These are phyloP conservation scores for Ilex aquifolium DNA, from an alignment of 257 asterid species.

Conservation along the genomic window DNA sequence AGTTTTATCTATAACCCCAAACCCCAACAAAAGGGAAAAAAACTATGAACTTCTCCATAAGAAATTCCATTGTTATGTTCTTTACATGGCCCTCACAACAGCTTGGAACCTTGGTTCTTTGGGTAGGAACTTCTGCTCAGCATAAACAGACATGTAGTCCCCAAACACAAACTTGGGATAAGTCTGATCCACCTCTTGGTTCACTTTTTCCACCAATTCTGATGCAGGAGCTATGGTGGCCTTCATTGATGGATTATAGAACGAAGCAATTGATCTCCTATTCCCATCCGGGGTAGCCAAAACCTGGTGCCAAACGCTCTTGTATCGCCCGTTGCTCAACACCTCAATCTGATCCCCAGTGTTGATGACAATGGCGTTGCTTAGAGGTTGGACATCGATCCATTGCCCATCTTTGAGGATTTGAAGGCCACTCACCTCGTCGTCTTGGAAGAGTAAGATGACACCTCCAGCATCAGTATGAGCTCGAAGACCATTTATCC, in stretches of 20 bases:
- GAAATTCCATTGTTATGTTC: neutral
- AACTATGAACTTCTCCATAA: neutral
- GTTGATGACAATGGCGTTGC: neutral
- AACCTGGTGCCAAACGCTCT: too few relatives aligned
- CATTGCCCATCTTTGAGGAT: neutral
- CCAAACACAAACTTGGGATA: neutral
- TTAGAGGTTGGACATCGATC: neutral
- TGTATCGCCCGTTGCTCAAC: too few relatives aligned
- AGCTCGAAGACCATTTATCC: neutral
- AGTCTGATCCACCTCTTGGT: neutral
- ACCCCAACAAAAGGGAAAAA: too few relatives aligned
- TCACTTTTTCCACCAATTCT: neutral
- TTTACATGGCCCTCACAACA: neutral
- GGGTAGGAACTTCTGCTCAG: neutral
- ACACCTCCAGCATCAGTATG: neutral
- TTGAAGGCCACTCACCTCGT: neutral
- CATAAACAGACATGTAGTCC: conserved; percentile 2
- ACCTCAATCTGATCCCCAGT: neutral
- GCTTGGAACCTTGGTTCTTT: neutral
- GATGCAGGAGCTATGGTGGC: conserved; percentile 1
- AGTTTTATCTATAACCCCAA: too few relatives aligned
- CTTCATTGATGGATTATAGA: neutral
- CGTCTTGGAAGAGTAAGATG: neutral
- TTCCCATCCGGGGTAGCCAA: too few relatives aligned
- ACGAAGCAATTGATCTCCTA: too few relatives aligned